Percentiles rank a stretch among this genome's conserved stretches.
phyloP scores from a whole-genome alignment of 208 protist species.

The Leishmania turanica region DNA sequence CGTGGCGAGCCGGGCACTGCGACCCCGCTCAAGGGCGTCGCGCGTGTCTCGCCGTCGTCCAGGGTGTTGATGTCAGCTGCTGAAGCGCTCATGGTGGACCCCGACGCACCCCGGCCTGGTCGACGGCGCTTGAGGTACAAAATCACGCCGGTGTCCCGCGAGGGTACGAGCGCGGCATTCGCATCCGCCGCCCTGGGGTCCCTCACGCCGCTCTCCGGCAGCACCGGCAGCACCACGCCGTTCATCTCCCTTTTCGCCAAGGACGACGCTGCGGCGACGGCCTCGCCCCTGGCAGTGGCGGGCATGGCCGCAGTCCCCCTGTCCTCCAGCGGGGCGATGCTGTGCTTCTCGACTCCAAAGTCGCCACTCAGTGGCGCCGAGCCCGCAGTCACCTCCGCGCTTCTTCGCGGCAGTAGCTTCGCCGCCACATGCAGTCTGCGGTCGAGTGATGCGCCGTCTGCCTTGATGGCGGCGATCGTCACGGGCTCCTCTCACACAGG shows the following conservation, averaged over 20 bases:
- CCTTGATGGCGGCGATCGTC: neutral
- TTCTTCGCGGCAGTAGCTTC: neutral
- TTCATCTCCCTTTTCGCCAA: neutral
- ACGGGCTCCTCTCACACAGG: neutral
- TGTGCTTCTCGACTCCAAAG: neutral
- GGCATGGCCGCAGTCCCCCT: neutral
- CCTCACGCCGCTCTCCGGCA: slow-evolving; percentile 6
- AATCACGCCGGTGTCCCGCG: neutral
- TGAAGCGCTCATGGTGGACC: slow-evolving; percentile 33
- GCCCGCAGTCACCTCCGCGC: neutral
- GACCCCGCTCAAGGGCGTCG: neutral
- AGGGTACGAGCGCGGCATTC: neutral
- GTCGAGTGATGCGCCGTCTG: neutral
- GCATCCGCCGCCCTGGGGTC: neutral
- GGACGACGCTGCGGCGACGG: neutral
- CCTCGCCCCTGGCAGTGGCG: neutral
- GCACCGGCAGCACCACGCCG: neutral
- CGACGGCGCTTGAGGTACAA: neutral
- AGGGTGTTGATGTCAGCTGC: neutral
- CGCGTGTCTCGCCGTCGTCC: neutral
- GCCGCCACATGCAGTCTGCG: no score
- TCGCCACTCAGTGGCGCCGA: neutral
- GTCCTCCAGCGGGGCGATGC: neutral
- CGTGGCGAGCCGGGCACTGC: neutral
- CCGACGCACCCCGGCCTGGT: slow-evolving; percentile 22